Evolutionary conservation across 768 basidiomycete species (phyloP).

Genomic region (Amanita exitialis): DNA sequence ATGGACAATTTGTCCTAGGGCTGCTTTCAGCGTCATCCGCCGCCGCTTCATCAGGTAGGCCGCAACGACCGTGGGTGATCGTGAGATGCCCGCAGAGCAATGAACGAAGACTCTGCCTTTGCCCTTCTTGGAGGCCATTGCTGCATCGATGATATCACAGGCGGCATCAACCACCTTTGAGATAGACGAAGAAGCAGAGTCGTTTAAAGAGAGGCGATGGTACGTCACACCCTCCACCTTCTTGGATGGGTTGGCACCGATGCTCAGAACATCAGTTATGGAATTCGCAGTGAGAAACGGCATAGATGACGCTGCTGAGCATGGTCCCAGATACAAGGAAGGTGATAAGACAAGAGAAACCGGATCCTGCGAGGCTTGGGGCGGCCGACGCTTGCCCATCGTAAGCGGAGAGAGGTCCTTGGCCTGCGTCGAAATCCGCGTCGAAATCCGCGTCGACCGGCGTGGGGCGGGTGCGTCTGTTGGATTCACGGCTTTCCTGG

Average conservation of each 20-base stretch:
- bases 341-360: conserved; percentile 16
- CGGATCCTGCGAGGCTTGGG: conserved; percentile 4
- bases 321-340: conserved; percentile 30
- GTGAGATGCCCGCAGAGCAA: conserved; percentile 34
- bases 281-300: conserved; percentile 21
- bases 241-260: conserved; percentile 23
- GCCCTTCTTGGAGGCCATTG: conserved; percentile 13
- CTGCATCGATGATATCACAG: conserved; percentile 19
- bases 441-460: conserved; percentile 50
- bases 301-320: conserved; percentile 25
- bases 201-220: conserved; percentile 26
- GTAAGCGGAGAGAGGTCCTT: conserved; percentile 11
- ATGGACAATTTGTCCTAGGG: conserved; percentile 23
- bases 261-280: conserved; percentile 31
- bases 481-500: conserved; percentile 24
- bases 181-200: conserved; percentile 21
- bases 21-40: conserved; percentile 25
- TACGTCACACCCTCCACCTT: conserved; percentile 22
- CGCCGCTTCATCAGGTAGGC: conserved; percentile 29
- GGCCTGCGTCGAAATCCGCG: conserved; percentile 39
- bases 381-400: background rate
- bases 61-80: conserved; percentile 31
- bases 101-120: conserved; percentile 30
- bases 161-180: conserved; percentile 17
- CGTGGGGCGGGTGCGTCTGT: conserved; percentile 31